Evolutionary conservation across 2,329 filamentous ascomycete genomes (phyloP).

Genomic region (Pseudogymnoascus sp.): DNA sequence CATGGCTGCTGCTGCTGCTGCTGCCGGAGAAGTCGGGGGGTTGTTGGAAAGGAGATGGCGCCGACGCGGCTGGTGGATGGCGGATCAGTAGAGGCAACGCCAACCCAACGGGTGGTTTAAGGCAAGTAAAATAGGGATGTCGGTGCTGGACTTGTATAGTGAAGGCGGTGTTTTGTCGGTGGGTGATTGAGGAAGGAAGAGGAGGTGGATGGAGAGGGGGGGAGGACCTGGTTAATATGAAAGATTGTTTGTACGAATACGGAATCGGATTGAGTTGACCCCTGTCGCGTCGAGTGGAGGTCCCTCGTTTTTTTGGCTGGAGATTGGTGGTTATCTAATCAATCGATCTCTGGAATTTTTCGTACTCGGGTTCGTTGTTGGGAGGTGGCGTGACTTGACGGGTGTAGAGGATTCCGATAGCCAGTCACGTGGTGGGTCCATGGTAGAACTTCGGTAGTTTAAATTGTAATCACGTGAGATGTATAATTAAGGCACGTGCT

Average conservation of each 20-base stretch:
- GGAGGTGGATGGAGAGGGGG: neutral
- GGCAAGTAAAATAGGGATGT: neutral
- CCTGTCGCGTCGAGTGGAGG: neutral
- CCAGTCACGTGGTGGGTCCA: too few relatives aligned
- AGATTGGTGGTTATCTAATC: neutral
- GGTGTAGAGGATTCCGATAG: too few relatives aligned
- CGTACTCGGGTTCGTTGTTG: neutral
- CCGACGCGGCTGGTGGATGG: neutral
- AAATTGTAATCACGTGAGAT: too few relatives aligned
- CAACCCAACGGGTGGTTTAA: neutral
- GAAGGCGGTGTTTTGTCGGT: neutral
- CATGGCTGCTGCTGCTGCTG: slow-evolving; percentile 46
- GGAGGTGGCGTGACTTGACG: too few relatives aligned
- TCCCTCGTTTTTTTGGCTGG: neutral
- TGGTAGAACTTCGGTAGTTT: too few relatives aligned
- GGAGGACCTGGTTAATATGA: neutral
- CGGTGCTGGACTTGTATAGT: neutral
- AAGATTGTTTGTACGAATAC: neutral
- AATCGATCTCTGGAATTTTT: neutral
- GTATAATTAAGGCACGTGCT: too few relatives aligned
- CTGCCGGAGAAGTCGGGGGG: slow-evolving; percentile 12
- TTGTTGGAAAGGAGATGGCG: neutral
- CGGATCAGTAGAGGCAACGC: neutral
- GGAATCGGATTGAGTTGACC: neutral
- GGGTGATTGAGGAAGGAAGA: neutral